Percentiles rank a stretch among this genome's conserved stretches.
These are phyloP conservation scores for Aureococcus anophagefferens DNA, from an alignment of 108 stramenopile genomes.

Conservation along the genomic window DNA sequence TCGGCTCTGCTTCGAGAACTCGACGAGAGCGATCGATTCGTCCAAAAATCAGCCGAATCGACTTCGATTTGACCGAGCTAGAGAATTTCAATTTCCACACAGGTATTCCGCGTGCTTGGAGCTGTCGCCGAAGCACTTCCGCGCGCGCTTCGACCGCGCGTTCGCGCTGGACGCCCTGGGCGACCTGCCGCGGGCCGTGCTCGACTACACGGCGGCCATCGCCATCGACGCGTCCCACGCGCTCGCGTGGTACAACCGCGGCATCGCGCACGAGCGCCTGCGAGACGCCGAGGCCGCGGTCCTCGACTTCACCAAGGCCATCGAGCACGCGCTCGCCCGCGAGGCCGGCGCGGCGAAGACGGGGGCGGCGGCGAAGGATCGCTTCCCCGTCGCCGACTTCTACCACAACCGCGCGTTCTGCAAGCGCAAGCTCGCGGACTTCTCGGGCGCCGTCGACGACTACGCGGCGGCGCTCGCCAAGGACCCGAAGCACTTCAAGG, in stretches of 20 bases:
- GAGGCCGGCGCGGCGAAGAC: no score
- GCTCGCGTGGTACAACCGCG: slow-evolving; percentile 21
- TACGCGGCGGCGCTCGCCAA: slow-evolving; percentile 6
- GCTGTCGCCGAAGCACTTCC: no score
- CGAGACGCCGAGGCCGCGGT: no score
- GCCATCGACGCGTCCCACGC: slow-evolving; percentile 10
- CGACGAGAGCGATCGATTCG: no score
- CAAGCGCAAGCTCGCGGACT: slow-evolving; percentile 15
- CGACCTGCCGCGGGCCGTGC: slow-evolving; percentile 6
- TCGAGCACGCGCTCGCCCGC: slow-evolving; percentile 12
- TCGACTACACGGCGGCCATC: slow-evolving; percentile 18
- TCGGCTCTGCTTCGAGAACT: no score
- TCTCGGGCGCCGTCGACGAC: slow-evolving; percentile 12
- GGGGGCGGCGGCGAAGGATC: slow-evolving; percentile 8
- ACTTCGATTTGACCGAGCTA: no score
- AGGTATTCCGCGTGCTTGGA: no score
- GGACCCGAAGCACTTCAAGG: slow-evolving; percentile 18
- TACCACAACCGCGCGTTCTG: slow-evolving; percentile 20
- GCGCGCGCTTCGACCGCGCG: slow-evolving; percentile 21
- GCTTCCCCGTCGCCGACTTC: slow-evolving; percentile 15
- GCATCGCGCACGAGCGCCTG: slow-evolving; percentile 11
- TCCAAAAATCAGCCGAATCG: no score
- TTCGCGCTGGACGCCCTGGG: slow-evolving; percentile 23
- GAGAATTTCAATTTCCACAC: no score
- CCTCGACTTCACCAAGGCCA: slow-evolving; percentile 6